These are phyloP conservation scores for Rutidosis leptorrhynchoides DNA, from an alignment of 129 eudicot species.

Conservation along the genomic window DNA sequence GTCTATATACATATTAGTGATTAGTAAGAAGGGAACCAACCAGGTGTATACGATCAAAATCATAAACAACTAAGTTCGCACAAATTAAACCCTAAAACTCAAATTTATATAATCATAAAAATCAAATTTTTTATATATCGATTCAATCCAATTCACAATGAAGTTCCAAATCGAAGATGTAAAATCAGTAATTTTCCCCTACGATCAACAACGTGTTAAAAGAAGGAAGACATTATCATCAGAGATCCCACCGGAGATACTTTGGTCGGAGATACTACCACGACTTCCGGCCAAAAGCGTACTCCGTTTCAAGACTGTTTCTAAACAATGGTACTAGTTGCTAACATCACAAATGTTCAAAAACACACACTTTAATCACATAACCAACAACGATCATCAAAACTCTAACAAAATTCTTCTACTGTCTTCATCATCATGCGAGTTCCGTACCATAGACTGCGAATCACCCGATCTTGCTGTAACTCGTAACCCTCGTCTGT, in stretches of 20 bases:
- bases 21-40: no score
- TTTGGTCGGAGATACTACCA: no score
- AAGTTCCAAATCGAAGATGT: constrained; percentile 91
- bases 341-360: neutral
- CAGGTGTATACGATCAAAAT: no score
- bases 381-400: neutral
- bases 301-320: constrained; percentile 3
- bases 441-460: neutral
- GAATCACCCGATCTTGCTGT: constrained; percentile 14
- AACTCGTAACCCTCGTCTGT: neutral
- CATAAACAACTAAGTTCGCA: no score
- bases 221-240: no score
- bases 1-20: no score
- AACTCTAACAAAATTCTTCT: neutral
- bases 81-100: no score
- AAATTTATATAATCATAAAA: no score
- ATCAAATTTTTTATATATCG: no score
- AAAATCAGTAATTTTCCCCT: constrained; percentile 91
- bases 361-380: neutral
- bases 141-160: constrained; percentile 32
- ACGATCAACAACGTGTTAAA: no score
- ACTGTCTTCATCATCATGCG: no score
- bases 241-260: no score
- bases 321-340: constrained; percentile 8
- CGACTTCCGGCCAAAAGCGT: neutral